phyloP scores from a whole-genome alignment of 192 early-diverging fungal species.

The Pilaira anomala region DNA sequence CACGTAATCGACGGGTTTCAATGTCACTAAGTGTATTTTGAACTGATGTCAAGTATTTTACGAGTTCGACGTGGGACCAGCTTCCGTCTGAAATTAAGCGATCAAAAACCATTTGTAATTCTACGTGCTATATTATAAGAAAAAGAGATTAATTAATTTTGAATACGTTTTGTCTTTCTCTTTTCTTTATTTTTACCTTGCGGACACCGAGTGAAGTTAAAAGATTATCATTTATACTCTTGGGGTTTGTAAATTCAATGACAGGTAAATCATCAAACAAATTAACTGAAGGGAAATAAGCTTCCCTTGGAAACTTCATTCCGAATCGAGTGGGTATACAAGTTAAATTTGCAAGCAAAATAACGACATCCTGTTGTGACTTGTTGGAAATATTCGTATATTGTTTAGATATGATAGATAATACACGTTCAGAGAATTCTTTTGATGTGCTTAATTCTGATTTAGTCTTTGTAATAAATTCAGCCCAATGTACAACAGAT shows the following conservation, averaged over 20 bases:
- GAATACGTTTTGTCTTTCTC: background rate
- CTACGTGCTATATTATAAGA: slow-evolving; percentile 57
- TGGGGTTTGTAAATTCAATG: slow-evolving; percentile 53
- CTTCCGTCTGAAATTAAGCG: slow-evolving; percentile 67
- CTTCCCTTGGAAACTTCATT: slow-evolving; percentile 60
- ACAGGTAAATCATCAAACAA: slow-evolving; percentile 83
- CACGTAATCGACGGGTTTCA: slow-evolving; percentile 60
- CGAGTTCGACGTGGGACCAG: slow-evolving; percentile 81
- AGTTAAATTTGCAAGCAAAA: slow-evolving; percentile 36
- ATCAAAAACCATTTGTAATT: slow-evolving; percentile 81
- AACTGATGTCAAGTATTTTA: slow-evolving; percentile 78
- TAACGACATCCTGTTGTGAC: slow-evolving; percentile 31
- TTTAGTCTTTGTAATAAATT: slow-evolving; percentile 42
- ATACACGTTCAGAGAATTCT: slow-evolving; percentile 64
- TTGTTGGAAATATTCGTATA: slow-evolving; percentile 34
- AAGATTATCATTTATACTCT: slow-evolving; percentile 51
- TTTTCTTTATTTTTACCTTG: slow-evolving; percentile 44
- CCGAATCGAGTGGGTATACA: slow-evolving; percentile 76
- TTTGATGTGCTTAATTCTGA: slow-evolving; percentile 48
- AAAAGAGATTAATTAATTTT: background rate
- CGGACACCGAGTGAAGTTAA: slow-evolving; percentile 72
- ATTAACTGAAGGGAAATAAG: slow-evolving; percentile 77
- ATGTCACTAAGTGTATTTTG: slow-evolving; percentile 55
- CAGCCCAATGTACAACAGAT: slow-evolving; percentile 59
- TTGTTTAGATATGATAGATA: slow-evolving; percentile 52